Percentiles rank a stretch among this genome's conserved stretches.
Evolutionary conservation across 75 land plant genomes (phyloP).

Genomic region (Adiantum capillusveneris): DNA sequence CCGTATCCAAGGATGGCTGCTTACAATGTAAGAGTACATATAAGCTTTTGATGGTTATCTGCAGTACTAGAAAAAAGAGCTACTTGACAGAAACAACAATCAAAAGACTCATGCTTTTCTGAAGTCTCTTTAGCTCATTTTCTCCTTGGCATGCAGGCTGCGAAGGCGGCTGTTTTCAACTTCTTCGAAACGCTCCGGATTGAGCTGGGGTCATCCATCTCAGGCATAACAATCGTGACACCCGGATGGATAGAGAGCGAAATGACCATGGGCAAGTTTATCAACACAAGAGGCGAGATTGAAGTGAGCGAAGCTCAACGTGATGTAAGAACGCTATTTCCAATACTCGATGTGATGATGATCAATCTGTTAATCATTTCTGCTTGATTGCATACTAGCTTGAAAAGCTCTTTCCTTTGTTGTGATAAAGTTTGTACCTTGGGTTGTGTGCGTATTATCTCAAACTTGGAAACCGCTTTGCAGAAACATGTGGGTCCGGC

Average conservation of each 20-base stretch:
- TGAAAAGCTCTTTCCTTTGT: no score
- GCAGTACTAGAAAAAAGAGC: no score
- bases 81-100: no score
- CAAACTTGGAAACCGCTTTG: no score
- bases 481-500: slow-evolving; percentile 9
- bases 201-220: slow-evolving; percentile 13
- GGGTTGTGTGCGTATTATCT: no score
- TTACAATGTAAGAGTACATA: slow-evolving; percentile 49
- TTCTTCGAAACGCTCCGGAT: slow-evolving; percentile 24
- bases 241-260: slow-evolving; percentile 31
- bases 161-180: slow-evolving; percentile 19
- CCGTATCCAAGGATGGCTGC: slow-evolving; percentile 83
- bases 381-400: no score
- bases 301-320: slow-evolving; percentile 3
- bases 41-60: no score
- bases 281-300: slow-evolving; percentile 11
- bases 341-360: no score
- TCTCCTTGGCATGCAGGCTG: slow-evolving; percentile 9
- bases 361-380: no score
- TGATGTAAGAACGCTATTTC: no score
- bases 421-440: no score
- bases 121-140: neutral
- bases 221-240: slow-evolving; percentile 38
- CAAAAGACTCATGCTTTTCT: neutral
- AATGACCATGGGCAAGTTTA: slow-evolving; percentile 28